phyloP scores from a whole-genome alignment of 768 basidiomycete genomes.

The Agaricus sinodeliciosus region DNA sequence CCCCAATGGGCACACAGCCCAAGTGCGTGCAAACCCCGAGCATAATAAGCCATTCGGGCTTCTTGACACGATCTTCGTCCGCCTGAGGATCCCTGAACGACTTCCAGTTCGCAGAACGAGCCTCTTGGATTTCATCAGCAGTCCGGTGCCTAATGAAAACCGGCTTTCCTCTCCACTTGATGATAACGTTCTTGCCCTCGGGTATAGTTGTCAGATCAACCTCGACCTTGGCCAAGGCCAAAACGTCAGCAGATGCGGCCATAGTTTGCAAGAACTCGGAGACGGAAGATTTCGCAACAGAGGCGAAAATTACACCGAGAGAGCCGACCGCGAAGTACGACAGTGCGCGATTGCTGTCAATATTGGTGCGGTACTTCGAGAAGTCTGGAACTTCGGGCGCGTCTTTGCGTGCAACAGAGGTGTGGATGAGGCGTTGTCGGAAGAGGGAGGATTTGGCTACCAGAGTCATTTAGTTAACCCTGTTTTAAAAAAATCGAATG shows the following conservation, averaged over 20 bases:
- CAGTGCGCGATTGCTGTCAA: slow-evolving; percentile 62
- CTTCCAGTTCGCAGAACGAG: slow-evolving; percentile 80
- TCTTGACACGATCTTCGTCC: slow-evolving; percentile 85
- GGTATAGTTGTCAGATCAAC: slow-evolving; percentile 86
- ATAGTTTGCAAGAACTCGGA: slow-evolving; percentile 94
- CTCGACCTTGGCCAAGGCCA: slow-evolving; percentile 97
- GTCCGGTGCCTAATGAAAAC: slow-evolving; percentile 99
- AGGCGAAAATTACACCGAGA: slow-evolving; percentile 89
- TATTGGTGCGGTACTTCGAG: slow-evolving; percentile 68
- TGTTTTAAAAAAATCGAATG: slow-evolving; percentile 7
- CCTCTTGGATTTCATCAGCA: slow-evolving; percentile 85
- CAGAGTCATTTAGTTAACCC: background rate
- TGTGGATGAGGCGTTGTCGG: slow-evolving; percentile 73
- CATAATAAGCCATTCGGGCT: slow-evolving; percentile 96
- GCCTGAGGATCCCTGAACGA: slow-evolving; percentile 84
- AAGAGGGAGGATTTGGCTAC: slow-evolving; percentile 45
- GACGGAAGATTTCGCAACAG: slow-evolving; percentile 89
- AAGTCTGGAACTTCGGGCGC: slow-evolving; percentile 88
- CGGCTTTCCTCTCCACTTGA: slow-evolving; percentile 99
- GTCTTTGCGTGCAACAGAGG: slow-evolving; percentile 60
- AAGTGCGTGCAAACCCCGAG: slow-evolving; percentile 94
- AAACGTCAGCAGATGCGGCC: slow-evolving; percentile 95
- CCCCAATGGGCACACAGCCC: slow-evolving; percentile 98
- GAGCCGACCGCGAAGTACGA: slow-evolving; percentile 91
- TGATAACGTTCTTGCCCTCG: slow-evolving; percentile 95